Percentiles rank a stretch among this genome's conserved stretches.
Evolutionary conservation across 352 stramenopile genomes (phyloP).

Genomic region (Phytophthora sansomeana): DNA sequence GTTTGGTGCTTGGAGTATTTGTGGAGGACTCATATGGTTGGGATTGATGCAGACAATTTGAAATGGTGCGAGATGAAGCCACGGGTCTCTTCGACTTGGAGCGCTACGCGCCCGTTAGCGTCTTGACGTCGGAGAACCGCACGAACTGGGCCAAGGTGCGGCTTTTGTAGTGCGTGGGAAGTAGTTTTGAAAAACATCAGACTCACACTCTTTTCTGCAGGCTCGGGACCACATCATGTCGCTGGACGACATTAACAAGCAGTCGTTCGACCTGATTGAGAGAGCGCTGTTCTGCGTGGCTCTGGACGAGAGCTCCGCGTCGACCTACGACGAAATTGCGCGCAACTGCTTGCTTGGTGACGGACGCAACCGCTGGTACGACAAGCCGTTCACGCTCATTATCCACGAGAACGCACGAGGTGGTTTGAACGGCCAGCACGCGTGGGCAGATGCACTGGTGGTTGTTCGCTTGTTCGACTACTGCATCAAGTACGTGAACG

Average conservation of each 20-base stretch:
- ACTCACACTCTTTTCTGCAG: conserved; percentile 28
- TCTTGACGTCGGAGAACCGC: conserved; percentile 95
- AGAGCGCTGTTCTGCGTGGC: conserved; percentile 94
- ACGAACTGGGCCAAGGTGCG: conserved; percentile 95
- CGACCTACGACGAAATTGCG: conserved; percentile 87
- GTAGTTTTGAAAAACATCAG: not conserved
- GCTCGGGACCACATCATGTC: conserved; percentile 83
- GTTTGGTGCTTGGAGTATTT: not conserved
- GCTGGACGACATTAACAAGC: conserved; percentile 88
- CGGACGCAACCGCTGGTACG: conserved; percentile 97
- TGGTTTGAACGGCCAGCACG: conserved; percentile 96
- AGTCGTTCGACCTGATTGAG: conserved; percentile 94
- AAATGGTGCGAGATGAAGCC: conserved; percentile 85
- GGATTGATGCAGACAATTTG: conserved; percentile 66
- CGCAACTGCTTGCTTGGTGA: conserved; percentile 88
- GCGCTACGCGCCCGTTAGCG: conserved; percentile 90
- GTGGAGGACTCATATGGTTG: conserved; percentile 1
- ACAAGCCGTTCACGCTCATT: conserved; percentile 98
- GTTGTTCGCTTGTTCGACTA: conserved; percentile 95
- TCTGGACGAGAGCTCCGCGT: conserved; percentile 88
- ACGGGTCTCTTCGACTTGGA: conserved; percentile 88
- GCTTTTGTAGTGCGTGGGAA: not conserved
- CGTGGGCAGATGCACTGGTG: conserved; percentile 97
- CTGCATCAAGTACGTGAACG: conserved; percentile 92
- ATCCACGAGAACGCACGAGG: conserved; percentile 96